Conservation (phyloP, 2,329 filamentous ascomycete species). For the Graphilbum ipis-grandicollis region DNA sequence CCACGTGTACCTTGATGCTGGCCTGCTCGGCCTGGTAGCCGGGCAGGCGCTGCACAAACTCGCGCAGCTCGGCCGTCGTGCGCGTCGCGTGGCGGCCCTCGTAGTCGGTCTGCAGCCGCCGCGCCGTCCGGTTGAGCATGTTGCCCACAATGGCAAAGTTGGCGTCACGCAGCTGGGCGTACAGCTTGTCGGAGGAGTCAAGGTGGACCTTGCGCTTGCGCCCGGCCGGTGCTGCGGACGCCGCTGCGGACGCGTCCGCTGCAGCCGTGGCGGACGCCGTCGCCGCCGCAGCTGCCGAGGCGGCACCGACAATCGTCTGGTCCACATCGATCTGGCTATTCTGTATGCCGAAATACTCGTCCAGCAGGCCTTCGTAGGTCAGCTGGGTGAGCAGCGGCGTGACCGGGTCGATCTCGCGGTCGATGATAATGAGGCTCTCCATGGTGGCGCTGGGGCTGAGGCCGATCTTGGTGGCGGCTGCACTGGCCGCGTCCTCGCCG, state of each 20-base stretch:
- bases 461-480: constrained; percentile 35
- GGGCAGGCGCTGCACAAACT: constrained; percentile 88
- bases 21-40: constrained; percentile 87
- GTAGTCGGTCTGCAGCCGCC: constrained; percentile 70
- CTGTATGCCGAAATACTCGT: constrained; percentile 81
- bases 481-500: constrained; percentile 53
- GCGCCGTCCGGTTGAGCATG: constrained; percentile 76
- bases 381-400: constrained; percentile 85
- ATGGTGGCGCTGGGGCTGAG: constrained; percentile 73
- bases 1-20: constrained; percentile 81
- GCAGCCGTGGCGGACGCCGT: constrained; percentile 34
- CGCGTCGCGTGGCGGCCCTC: constrained; percentile 75
- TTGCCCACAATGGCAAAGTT: constrained; percentile 93
- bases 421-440: constrained; percentile 86
- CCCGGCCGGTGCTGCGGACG: constrained; percentile 34
- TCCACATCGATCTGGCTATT: constrained; percentile 91
- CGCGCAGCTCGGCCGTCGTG: constrained; percentile 76
- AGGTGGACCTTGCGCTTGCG: constrained; percentile 77
- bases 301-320: constrained; percentile 67
- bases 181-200: constrained; percentile 78
- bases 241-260: constrained; percentile 36
- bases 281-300: constrained; percentile 11
- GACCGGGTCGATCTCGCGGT: constrained; percentile 86
- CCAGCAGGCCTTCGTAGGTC: constrained; percentile 90
- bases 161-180: constrained; percentile 69